Evolutionary conservation across 1,284 basidiomycete genomes (phyloP).

Genomic region (Caloboletus inedulis): DNA sequence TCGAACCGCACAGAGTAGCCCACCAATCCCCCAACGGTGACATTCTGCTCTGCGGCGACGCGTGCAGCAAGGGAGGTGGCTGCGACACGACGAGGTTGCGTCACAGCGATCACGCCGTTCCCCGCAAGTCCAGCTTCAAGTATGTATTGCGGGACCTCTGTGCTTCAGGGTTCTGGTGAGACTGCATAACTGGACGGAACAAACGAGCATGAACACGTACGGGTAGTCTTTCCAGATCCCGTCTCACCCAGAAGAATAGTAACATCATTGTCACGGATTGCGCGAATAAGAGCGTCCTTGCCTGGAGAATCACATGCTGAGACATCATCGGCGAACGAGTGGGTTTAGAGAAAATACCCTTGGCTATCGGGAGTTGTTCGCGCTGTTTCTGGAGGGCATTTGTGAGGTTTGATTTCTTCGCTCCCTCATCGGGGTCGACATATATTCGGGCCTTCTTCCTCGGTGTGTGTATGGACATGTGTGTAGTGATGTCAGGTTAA

Average conservation of each 20-base stretch:
- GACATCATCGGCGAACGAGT: background rate
- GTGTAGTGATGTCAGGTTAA: background rate
- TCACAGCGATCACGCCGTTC: slow-evolving; percentile 76
- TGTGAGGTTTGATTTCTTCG: slow-evolving; percentile 7
- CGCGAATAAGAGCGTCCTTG: slow-evolving; percentile 69
- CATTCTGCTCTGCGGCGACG: slow-evolving; percentile 83
- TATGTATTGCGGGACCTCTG: slow-evolving; percentile 90
- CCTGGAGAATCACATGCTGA: slow-evolving; percentile 42
- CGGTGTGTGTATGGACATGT: slow-evolving; percentile 25
- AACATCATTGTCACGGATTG: slow-evolving; percentile 79
- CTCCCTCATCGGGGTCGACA: slow-evolving; percentile 19
- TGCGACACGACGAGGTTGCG: slow-evolving; percentile 92
- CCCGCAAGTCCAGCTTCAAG: slow-evolving; percentile 66
- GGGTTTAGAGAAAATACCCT: slow-evolving; percentile 44
- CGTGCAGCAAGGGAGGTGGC: slow-evolving; percentile 90
- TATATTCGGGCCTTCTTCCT: slow-evolving; percentile 27
- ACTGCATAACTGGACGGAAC: slow-evolving; percentile 8
- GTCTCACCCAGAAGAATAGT: slow-evolving; percentile 94
- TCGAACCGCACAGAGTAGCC: slow-evolving; percentile 98
- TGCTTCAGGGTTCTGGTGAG: slow-evolving; percentile 28
- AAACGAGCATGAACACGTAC: slow-evolving; percentile 42
- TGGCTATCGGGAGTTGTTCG: slow-evolving; percentile 72
- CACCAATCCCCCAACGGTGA: slow-evolving; percentile 67
- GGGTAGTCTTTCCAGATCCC: slow-evolving; percentile 97
- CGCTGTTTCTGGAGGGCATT: slow-evolving; percentile 56